Conservation (phyloP, 192 early-diverging fungal species). For the Entrophospora sp. region DNA sequence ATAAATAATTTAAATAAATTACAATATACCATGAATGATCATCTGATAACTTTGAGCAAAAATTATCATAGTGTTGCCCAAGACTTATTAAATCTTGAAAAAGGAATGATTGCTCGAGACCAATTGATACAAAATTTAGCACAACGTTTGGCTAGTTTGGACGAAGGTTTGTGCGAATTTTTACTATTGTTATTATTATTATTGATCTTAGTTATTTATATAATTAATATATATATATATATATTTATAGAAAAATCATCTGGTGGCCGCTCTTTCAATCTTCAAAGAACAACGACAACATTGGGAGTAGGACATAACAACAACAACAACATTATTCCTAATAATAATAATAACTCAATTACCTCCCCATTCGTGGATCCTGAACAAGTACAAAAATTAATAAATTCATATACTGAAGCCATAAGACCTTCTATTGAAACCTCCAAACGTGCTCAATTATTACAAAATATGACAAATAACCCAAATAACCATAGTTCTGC, state of each 20-base stretch:
- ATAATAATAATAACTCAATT: background rate
- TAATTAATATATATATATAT: background rate
- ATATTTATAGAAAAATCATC: conserved; percentile 9
- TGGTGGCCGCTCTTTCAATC: background rate
- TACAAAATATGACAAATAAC: background rate
- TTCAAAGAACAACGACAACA: too few relatives aligned
- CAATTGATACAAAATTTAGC: conserved; percentile 34
- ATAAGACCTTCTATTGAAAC: conserved; percentile 17
- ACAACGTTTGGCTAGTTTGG: conserved; percentile 25
- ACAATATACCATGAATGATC: conserved; percentile 34
- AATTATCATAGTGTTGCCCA: conserved; percentile 22
- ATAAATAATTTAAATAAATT: conserved; percentile 30
- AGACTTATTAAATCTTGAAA: conserved; percentile 35
- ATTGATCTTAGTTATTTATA: background rate
- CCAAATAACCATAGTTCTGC: background rate
- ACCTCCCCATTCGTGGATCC: conserved; percentile 20
- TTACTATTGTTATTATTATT: too few relatives aligned
- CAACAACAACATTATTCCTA: too few relatives aligned
- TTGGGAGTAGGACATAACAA: too few relatives aligned
- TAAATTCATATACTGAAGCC: conserved; percentile 27
- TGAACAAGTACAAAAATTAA: conserved; percentile 24
- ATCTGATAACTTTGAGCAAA: conserved; percentile 23
- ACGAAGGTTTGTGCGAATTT: conserved; percentile 25
- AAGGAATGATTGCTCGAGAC: conserved; percentile 38
- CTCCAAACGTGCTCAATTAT: conserved; percentile 14